Conservation (phyloP, 2,329 filamentous ascomycete genomes). For the Coniochaeta hoffmannii region DNA sequence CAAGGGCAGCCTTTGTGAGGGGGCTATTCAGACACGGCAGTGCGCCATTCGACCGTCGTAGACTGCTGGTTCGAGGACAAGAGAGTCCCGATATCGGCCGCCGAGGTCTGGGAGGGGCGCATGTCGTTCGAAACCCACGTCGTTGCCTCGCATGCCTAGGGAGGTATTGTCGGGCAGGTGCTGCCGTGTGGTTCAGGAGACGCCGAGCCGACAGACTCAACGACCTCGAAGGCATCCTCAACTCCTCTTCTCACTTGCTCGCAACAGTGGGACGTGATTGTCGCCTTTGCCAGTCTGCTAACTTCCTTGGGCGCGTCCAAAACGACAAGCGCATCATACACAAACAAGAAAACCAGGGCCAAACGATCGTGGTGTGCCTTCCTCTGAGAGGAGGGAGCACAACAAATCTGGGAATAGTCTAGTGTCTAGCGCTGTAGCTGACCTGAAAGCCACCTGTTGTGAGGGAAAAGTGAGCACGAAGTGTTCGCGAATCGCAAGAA, state of each 20-base stretch:
- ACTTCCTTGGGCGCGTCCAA: not conserved
- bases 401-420: not conserved
- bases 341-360: not conserved
- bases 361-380: not conserved
- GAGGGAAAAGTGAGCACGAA: not conserved
- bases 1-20: not conserved
- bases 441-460: not conserved
- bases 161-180: not conserved
- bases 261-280: not conserved
- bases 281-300: not conserved
- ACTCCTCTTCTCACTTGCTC: not conserved
- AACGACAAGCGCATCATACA: not conserved
- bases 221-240: not conserved
- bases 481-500: not conserved
- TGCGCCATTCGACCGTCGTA: not conserved
- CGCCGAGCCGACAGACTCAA: not conserved
- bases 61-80: not conserved
- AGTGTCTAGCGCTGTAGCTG: not conserved
- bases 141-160: not conserved
- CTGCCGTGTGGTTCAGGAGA: not conserved
- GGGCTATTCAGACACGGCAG: not conserved
- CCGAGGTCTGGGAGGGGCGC: not conserved
- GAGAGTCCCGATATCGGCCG: not conserved
- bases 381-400: not conserved
- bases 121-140: not conserved